Evolutionary conservation across 148 eudicot species (phyloP).

Genomic region (Camellia japonica): DNA sequence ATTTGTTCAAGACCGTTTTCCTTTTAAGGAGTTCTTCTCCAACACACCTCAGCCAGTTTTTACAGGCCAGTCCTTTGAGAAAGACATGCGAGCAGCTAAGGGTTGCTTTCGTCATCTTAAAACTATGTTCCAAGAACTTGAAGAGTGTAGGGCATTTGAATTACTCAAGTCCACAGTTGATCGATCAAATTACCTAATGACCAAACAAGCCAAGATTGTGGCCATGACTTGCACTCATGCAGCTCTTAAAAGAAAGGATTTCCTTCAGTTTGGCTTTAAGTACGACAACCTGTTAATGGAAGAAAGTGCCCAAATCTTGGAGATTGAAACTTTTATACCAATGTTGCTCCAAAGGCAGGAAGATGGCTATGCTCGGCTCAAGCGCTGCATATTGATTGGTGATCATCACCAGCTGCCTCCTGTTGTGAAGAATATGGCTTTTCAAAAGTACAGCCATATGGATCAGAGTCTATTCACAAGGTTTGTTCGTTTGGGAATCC

Average conservation of each 20-base stretch:
- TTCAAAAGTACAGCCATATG: slow-evolving; percentile 99
- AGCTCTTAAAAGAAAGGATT: slow-evolving; percentile 95
- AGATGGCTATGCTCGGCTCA: slow-evolving; percentile 96
- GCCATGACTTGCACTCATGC: slow-evolving; percentile 99
- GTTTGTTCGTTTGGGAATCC: slow-evolving; percentile 93
- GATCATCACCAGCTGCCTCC: slow-evolving; percentile 99
- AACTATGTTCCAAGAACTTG: slow-evolving; percentile 92
- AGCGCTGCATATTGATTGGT: slow-evolving; percentile 96
- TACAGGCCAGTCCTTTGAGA: slow-evolving; percentile 70
- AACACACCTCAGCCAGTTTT: slow-evolving; percentile 84
- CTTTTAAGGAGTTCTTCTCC: slow-evolving; percentile 84
- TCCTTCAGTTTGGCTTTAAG: slow-evolving; percentile 87
- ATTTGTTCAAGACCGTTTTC: slow-evolving; percentile 77
- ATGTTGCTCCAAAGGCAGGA: slow-evolving; percentile 98
- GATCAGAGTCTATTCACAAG: slow-evolving; percentile 98
- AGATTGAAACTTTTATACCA: slow-evolving; percentile 98
- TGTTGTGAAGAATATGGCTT: slow-evolving; percentile 99
- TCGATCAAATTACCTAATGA: slow-evolving; percentile 92
- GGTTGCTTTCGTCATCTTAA: slow-evolving; percentile 94
- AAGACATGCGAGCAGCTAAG: slow-evolving; percentile 90
- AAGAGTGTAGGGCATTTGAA: slow-evolving; percentile 98
- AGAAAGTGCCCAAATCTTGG: slow-evolving; percentile 98
- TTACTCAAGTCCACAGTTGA: slow-evolving; percentile 93
- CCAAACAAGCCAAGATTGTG: slow-evolving; percentile 96
- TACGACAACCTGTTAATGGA: slow-evolving; percentile 97